phyloP scores from a whole-genome alignment of 441 rosid species.

The Geranium incanum region DNA sequence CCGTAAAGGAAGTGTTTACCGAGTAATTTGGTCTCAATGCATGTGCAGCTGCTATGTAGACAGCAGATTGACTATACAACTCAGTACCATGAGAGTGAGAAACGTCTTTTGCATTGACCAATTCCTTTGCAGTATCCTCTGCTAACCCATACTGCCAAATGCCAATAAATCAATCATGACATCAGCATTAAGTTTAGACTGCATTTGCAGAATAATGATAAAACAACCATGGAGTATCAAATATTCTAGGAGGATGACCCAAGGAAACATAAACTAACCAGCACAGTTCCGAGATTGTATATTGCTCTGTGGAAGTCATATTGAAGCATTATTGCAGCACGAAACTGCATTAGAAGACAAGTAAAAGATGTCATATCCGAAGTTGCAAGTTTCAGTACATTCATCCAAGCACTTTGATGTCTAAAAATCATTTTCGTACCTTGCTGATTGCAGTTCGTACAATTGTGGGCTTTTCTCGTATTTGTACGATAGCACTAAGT shows the following conservation, averaged over 20 bases:
- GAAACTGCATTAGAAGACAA: slow-evolving; percentile 54
- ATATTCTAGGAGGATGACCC: background rate
- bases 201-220: background rate
- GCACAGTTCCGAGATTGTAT: slow-evolving; percentile 95
- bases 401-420: slow-evolving; percentile 25
- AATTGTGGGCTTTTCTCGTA: slow-evolving; percentile 77
- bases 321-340: slow-evolving; percentile 87
- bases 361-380: slow-evolving; percentile 19
- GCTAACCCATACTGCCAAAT: slow-evolving; percentile 77
- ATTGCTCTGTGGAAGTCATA: slow-evolving; percentile 97
- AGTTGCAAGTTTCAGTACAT: slow-evolving; percentile 25
- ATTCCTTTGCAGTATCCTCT: slow-evolving; percentile 82
- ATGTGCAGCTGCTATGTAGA: slow-evolving; percentile 96
- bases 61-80: slow-evolving; percentile 90
- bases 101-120: slow-evolving; percentile 55
- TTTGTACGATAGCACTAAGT: slow-evolving; percentile 96
- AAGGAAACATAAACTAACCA: slow-evolving; percentile 44
- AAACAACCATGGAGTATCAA: background rate
- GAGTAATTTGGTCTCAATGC: slow-evolving; percentile 93
- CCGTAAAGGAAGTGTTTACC: slow-evolving; percentile 26
- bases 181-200: background rate
- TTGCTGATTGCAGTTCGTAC: slow-evolving; percentile 91
- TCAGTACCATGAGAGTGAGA: slow-evolving; percentile 54
- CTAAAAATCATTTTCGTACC: slow-evolving; percentile 45
- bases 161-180: slow-evolving; percentile 22